Base-by-base conservation (phyloP, 305 asterid genomes). In the Rubia tinctorum region DNA sequence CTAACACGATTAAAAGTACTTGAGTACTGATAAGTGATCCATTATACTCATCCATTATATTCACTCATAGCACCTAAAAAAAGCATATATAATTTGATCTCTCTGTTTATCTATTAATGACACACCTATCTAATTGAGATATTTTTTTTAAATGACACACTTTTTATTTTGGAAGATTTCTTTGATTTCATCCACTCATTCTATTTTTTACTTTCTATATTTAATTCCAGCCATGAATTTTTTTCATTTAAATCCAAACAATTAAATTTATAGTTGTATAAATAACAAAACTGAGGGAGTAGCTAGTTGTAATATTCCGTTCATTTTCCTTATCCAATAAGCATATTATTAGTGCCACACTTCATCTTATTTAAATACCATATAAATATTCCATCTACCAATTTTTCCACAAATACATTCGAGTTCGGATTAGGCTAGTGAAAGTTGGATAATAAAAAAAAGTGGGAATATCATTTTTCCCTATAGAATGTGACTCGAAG, bases 271-370 rank as follows among this genome's bases (percentile, higher is more conserved):
- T n/a, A n/a, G n/a, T n/a, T n/a, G n/a, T n/a, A n/a, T n/a, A n/a
- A n/a, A n/a, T n/a, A n/a, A n/a, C n/a, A n/a, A n/a, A n/a, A n/a
- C n/a, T n/a, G n/a, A n/a, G n/a, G n/a, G n/a, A n/a, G n/a, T n/a
- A 62, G 42, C 40, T 25, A 62, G 37, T 20, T 27, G 20, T 60
- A 58, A 58, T 58, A 62, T 62, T 62, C 67, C 10, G 20, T 62
- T 30, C 11, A 62, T 62, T 5, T 30, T 15, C 67, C 43, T 62
- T 30, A 62, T 62, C 67, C 67, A 62, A 9, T 6, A 18, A 11
- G 67, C 42, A 62, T 37, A 62, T 62, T 62, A 27, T 62, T 22
- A 62, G 67, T 62, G 67, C 20, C 40, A 37, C 18, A 27, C 67
- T 60, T 60, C 34, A 25, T 0, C 66, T n/a, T n/a, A n/a, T 10